Evolutionary conservation across 495 filamentous ascomycete species (phyloP).

Genomic region (Neurospora sp.): DNA sequence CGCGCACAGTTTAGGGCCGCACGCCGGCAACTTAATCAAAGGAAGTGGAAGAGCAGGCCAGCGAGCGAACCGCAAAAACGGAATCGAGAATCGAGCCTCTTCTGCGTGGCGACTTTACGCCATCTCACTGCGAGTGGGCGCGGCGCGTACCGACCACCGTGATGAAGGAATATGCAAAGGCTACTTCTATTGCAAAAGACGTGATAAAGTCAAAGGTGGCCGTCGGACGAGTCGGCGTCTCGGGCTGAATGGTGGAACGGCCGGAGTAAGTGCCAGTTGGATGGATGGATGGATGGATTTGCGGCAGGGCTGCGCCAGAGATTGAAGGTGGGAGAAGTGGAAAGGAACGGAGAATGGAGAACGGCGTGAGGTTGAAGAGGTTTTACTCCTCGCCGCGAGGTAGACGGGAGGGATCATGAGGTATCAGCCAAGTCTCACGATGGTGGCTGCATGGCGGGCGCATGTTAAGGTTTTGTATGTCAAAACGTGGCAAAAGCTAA

Average conservation of each 20-base stretch:
- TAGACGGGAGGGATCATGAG: background rate
- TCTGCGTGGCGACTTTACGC: background rate
- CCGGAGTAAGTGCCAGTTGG: background rate
- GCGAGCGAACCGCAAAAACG: background rate
- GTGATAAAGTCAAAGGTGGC: background rate
- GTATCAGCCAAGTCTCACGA: conserved; percentile 14
- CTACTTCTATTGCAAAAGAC: background rate
- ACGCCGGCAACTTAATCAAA: background rate
- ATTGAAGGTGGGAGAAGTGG: background rate
- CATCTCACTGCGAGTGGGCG: background rate
- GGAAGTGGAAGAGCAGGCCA: background rate
- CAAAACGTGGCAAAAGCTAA: background rate
- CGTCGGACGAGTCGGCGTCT: background rate
- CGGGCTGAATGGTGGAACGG: background rate
- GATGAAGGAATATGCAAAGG: background rate
- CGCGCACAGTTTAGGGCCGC: background rate
- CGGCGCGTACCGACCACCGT: background rate
- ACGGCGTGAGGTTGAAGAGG: conserved; percentile 17
- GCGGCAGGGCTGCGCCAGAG: background rate
- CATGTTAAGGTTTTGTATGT: background rate
- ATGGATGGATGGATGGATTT: background rate
- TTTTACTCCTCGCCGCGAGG: conserved; percentile 3
- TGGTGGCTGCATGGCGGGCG: conserved; percentile 18
- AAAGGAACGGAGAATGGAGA: conserved; percentile 2
- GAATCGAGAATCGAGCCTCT: background rate